Conservation (phyloP, 768 basidiomycete species). For the Kwoniella sp. region DNA sequence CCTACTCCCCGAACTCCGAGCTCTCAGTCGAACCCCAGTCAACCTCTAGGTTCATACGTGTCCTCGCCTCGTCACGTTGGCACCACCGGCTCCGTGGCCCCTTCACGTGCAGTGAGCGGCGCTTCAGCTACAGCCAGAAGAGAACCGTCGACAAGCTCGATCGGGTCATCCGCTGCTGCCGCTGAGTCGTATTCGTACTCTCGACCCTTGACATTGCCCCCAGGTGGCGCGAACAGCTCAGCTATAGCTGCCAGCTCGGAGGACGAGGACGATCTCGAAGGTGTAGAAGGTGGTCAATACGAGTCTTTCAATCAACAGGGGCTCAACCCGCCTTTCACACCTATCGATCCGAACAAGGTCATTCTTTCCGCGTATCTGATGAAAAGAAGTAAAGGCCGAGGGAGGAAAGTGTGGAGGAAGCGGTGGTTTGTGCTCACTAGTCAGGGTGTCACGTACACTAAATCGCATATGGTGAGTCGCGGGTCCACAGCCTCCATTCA, state of each 20-base stretch:
- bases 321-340: slow-evolving; percentile 28
- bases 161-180: slow-evolving; percentile 12
- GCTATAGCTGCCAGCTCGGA: slow-evolving; percentile 7
- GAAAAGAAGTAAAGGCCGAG: slow-evolving; percentile 79
- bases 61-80: neutral
- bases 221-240: neutral
- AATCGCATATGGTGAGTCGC: slow-evolving; percentile 91
- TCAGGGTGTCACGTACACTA: slow-evolving; percentile 82
- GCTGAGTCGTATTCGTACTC: slow-evolving; percentile 30
- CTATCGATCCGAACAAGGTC: slow-evolving; percentile 70
- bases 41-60: neutral
- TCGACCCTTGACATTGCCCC: slow-evolving; percentile 2
- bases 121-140: slow-evolving; percentile 19
- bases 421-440: slow-evolving; percentile 94
- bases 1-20: slow-evolving; percentile 13
- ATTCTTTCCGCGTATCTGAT: slow-evolving; percentile 89
- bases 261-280: slow-evolving; percentile 20
- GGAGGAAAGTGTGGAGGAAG: slow-evolving; percentile 92
- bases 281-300: slow-evolving; percentile 1
- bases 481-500: no score
- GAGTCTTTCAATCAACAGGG: slow-evolving; percentile 7
- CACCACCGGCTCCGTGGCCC: slow-evolving; percentile 1
- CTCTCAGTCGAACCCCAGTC: neutral
- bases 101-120: slow-evolving; percentile 5
- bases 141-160: slow-evolving; percentile 38